Percentiles rank a stretch among this genome's conserved stretches.
phyloP scores from a whole-genome alignment of 306 rosid species.

The Fagus crenata region DNA sequence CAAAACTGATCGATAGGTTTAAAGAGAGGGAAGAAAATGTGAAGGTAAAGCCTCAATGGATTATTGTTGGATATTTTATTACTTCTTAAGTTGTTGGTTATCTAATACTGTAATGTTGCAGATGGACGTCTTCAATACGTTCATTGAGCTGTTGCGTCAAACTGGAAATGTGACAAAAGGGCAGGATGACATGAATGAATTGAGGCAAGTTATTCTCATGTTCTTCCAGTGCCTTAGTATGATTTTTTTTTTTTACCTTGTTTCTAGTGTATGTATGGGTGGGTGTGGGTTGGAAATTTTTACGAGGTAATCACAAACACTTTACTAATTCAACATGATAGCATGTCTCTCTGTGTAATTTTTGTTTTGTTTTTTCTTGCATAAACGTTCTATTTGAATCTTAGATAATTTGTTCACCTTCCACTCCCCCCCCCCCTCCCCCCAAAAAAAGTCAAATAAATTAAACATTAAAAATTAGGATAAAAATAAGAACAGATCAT shows the following conservation, averaged over 20 bases:
- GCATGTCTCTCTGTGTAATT: not conserved
- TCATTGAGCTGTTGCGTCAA: conserved; percentile 94
- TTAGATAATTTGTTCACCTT: not conserved
- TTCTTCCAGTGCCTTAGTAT: conserved; percentile 20
- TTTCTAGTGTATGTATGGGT: not conserved
- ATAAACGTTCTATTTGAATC: not conserved
- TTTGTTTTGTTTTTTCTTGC: not conserved
- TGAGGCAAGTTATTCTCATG: conserved; percentile 57
- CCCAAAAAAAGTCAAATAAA: not conserved
- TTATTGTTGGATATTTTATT: conserved; percentile 17
- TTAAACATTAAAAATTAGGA: not conserved
- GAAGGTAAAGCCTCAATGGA: conserved; percentile 54
- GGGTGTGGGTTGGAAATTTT: not conserved
- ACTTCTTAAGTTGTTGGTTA: conserved; percentile 22
- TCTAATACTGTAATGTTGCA: conserved; percentile 50
- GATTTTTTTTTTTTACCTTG: not conserved
- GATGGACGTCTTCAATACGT: conserved; percentile 97
- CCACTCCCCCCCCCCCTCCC: not conserved
- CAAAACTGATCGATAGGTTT: conserved; percentile 93
- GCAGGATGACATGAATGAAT: conserved; percentile 74
- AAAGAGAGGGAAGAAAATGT: conserved; percentile 99
- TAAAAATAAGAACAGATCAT: not conserved
- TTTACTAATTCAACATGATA: not conserved
- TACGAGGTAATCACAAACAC: not conserved
- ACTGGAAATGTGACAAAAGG: conserved; percentile 98